Base-by-base conservation (phyloP, 106 monocot species). In the Allium fistulosum region DNA sequence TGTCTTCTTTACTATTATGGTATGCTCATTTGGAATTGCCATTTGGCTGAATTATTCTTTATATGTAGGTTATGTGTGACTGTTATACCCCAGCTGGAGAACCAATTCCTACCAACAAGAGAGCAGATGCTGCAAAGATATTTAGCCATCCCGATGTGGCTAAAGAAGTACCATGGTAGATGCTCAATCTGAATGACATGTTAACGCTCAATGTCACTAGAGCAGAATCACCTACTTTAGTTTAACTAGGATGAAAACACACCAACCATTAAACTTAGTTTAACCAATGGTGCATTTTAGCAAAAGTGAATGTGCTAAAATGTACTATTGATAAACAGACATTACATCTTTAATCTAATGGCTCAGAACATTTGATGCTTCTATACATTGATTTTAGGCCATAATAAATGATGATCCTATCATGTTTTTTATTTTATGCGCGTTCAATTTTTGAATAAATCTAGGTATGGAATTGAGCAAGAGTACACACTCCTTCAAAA, bases 401-500 rank as follows among this genome's bases (percentile, higher is more conserved):
- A 37, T 37, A 37, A 37, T 37, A 37, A 12, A 16, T 5, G 22
- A 12, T 7, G n/a, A 49, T 65, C 26, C 53, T 53, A 66, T 52
- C 12, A 11, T 59, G 59, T 59, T 65, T 65, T 49, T 49, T 37
- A 12, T 55, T 11, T 0, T 55, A 15, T 8, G 53, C 3, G 15
- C 9, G 14, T 26, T 48, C 17, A 66, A 69, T 52, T 37, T 37
- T 37, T 2, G 2, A 37, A 5, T 37, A 37, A 37, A 37, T 37
- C 4, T 5, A 88, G 88, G 88, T 88, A 72, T 67, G 89, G 89
- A 15, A 74, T 89, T 17, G 89, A 89, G 75, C 90, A 90, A 51
- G 90, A 85, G 69, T 90, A 83, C 68, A 85, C 90, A 56, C 85
- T 90, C 18, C 80, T 90, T 10, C 90, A 90, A 59, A 85, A 85